Conservation (phyloP, 495 filamentous ascomycete genomes). For the Talaromyces trachyspermus region DNA sequence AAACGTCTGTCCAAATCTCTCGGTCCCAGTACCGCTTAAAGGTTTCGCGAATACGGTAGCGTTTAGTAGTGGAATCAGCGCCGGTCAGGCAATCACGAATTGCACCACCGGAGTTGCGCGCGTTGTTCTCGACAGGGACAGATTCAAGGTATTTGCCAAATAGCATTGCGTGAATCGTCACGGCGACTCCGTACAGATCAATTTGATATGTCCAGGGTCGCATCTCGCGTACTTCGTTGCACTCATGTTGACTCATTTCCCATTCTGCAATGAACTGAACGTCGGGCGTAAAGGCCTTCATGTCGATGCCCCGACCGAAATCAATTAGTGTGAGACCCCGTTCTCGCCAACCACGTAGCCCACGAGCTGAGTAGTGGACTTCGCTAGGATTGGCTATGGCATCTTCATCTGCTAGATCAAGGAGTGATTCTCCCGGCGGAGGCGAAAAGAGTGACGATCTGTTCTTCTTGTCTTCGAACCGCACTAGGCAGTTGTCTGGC, state of each 20-base stretch:
- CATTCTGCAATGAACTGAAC: slow-evolving; percentile 94
- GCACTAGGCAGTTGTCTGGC: slow-evolving; percentile 87
- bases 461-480: slow-evolving; percentile 49
- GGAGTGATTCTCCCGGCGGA: slow-evolving; percentile 18
- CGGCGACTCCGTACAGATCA: slow-evolving; percentile 88
- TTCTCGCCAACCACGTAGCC: slow-evolving; percentile 65
- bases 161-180: slow-evolving; percentile 74
- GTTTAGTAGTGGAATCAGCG: slow-evolving; percentile 28
- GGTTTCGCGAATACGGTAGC: slow-evolving; percentile 63
- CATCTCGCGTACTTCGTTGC: slow-evolving; percentile 87
- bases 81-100: slow-evolving; percentile 7
- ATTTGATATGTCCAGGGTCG: slow-evolving; percentile 94
- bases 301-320: slow-evolving; percentile 91
- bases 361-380: slow-evolving; percentile 59
- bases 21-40: slow-evolving; percentile 94
- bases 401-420: slow-evolving; percentile 34
- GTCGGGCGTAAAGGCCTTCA: slow-evolving; percentile 67
- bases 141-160: slow-evolving; percentile 96
- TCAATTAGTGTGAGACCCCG: slow-evolving; percentile 87
- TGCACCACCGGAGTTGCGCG: background rate
- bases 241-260: slow-evolving; percentile 76
- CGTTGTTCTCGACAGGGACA: slow-evolving; percentile 37
- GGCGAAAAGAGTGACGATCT: slow-evolving; percentile 13
- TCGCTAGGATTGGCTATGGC: slow-evolving; percentile 35
- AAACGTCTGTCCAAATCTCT: slow-evolving; percentile 77